A percentile compares a stretch with the other conserved stretches of the same genome.
phyloP scores from a whole-genome alignment of 352 stramenopile species.

The Globisporangium spinosum region DNA sequence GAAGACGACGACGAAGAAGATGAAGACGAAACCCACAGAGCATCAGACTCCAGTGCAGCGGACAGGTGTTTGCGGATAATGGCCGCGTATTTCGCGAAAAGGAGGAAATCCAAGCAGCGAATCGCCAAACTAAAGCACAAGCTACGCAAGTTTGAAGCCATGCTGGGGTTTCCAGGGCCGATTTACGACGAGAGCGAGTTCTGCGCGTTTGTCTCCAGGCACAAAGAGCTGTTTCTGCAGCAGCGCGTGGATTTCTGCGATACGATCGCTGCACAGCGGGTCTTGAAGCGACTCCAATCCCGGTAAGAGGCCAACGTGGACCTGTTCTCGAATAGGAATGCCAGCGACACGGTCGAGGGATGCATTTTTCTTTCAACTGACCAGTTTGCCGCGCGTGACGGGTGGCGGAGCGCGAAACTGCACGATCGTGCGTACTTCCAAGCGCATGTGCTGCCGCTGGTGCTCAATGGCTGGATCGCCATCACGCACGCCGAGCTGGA shows the following conservation, averaged over 20 bases:
- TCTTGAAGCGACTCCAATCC: conserved; percentile 34
- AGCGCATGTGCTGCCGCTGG: conserved; percentile 30
- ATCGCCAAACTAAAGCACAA: conserved; percentile 10
- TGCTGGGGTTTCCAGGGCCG: conserved; percentile 8
- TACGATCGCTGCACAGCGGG: conserved; percentile 28
- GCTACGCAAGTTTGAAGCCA: conserved; percentile 15
- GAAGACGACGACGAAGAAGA: conserved; percentile 3
- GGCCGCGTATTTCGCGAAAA: conserved; percentile 8
- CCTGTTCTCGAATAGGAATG: background rate
- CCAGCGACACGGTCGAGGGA: background rate
- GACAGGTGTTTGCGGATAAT: conserved; percentile 11
- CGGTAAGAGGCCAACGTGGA: conserved; percentile 24
- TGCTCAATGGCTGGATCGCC: conserved; percentile 34
- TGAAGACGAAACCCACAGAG: background rate
- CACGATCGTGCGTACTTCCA: conserved; percentile 26
- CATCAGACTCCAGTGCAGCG: background rate
- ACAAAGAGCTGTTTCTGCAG: conserved; percentile 30
- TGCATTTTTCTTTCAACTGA: conserved; percentile 31
- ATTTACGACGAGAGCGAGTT: conserved; percentile 14
- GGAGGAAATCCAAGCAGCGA: background rate
- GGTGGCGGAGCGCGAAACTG: conserved; percentile 20
- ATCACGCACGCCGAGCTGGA: conserved; percentile 25
- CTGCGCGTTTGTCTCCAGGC: conserved; percentile 22
- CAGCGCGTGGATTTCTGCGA: conserved; percentile 31
- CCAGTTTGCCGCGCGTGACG: conserved; percentile 36